Percentiles rank a stretch among this genome's conserved stretches.
Conservation (phyloP, 2,329 filamentous ascomycete species). For the Fusarium oxysporum region DNA sequence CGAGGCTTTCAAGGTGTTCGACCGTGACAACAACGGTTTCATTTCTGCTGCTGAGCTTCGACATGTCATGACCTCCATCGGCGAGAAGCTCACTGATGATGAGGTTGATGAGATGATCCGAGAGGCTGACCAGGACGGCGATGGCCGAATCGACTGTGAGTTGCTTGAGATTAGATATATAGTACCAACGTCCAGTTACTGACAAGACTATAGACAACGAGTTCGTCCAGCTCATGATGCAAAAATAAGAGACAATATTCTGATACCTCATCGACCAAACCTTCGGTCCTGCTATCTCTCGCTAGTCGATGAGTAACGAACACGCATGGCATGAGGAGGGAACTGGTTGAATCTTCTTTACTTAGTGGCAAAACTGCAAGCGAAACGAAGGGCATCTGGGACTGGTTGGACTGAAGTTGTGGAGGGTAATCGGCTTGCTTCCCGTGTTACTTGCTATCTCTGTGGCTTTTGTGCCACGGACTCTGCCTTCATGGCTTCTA, state of each 20-base stretch:
- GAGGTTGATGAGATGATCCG: constrained; percentile 95
- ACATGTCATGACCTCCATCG: constrained; percentile 92
- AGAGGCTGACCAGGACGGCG: constrained; percentile 89
- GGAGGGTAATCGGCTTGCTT: constrained; percentile 41
- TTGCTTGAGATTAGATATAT: constrained; percentile 21
- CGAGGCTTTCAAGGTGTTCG: constrained; percentile 90
- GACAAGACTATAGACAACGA: constrained; percentile 76
- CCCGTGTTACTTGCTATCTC: constrained; percentile 43
- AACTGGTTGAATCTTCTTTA: constrained; percentile 43
- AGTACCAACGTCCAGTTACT: constrained; percentile 17
- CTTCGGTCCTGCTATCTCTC: constrained; percentile 32
- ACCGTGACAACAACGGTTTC: constrained; percentile 92
- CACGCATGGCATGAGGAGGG: constrained; percentile 30
- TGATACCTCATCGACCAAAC: constrained; percentile 43
- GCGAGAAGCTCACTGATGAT: constrained; percentile 90
- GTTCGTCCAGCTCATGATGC: constrained; percentile 96
- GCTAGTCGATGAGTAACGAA: constrained; percentile 29
- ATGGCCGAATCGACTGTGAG: constrained; percentile 89
- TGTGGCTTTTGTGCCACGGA: constrained; percentile 36
- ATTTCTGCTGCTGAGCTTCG: constrained; percentile 89
- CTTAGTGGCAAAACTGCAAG: constrained; percentile 49
- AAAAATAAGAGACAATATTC: constrained; percentile 72
- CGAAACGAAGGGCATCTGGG: constrained; percentile 46
- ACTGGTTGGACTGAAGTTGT: constrained; percentile 44
- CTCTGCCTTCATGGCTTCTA: constrained; percentile 34